These are phyloP conservation scores for Penicillium goetzii DNA, from an alignment of 495 filamentous ascomycete genomes.

Conservation along the genomic window DNA sequence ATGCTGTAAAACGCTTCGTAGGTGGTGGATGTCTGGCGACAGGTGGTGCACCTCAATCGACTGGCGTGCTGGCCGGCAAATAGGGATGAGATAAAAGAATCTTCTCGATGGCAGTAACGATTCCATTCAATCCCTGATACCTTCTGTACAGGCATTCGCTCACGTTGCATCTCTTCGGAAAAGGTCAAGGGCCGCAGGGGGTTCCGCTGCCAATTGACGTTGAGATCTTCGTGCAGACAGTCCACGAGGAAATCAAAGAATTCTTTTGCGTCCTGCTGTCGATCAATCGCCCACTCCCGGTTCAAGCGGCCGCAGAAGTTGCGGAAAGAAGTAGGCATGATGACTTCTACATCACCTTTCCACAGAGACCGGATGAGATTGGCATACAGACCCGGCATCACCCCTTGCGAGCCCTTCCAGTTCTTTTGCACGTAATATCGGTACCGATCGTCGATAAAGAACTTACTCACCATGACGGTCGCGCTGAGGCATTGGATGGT, in stretches of 20 bases:
- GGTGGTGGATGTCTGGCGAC: slow-evolving; percentile 68
- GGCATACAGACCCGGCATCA: slow-evolving; percentile 75
- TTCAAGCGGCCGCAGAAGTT: slow-evolving; percentile 62
- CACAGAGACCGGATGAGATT: slow-evolving; percentile 76
- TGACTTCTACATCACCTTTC: slow-evolving; percentile 68
- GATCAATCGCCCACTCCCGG: slow-evolving; percentile 61
- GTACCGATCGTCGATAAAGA: slow-evolving; percentile 65
- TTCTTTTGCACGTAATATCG: slow-evolving; percentile 62
- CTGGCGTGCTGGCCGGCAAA: slow-evolving; percentile 74
- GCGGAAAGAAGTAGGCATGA: slow-evolving; percentile 56
- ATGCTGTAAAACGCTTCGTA: slow-evolving; percentile 74
- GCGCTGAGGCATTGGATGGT: slow-evolving; percentile 81
- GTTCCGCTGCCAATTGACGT: slow-evolving; percentile 62
- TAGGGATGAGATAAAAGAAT: slow-evolving; percentile 66
- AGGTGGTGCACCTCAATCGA: slow-evolving; percentile 64
- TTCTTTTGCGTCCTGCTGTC: slow-evolving; percentile 80
- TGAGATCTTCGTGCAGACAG: slow-evolving; percentile 75
- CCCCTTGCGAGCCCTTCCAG: slow-evolving; percentile 73
- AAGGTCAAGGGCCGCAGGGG: slow-evolving; percentile 62
- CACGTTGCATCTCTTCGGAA: slow-evolving; percentile 64
- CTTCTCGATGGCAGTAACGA: slow-evolving; percentile 69
- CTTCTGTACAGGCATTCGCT: slow-evolving; percentile 60
- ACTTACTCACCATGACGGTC: slow-evolving; percentile 69
- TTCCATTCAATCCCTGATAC: slow-evolving; percentile 70
- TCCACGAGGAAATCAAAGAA: slow-evolving; percentile 76